phyloP scores from a whole-genome alignment of 208 protist genomes.

The Tetramitus jugosus region DNA sequence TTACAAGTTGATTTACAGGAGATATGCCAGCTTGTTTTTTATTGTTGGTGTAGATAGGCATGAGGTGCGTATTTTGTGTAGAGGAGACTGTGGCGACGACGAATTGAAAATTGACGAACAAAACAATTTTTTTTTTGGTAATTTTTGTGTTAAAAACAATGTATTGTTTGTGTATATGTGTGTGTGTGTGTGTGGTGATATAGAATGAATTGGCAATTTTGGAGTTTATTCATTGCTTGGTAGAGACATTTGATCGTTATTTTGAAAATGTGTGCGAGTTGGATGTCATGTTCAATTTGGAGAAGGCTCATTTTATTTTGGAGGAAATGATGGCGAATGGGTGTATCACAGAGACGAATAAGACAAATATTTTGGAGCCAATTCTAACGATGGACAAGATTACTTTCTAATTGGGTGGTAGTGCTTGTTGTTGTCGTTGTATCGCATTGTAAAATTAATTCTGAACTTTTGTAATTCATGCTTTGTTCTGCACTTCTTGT shows the following conservation, averaged over 20 bases:
- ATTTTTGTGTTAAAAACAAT: no score
- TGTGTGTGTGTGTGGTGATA: slow-evolving; percentile 20
- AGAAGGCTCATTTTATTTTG: slow-evolving; percentile 80
- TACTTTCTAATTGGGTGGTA: slow-evolving; percentile 30
- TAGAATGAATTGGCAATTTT: slow-evolving; percentile 77
- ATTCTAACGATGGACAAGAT: slow-evolving; percentile 52
- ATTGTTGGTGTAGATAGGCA: slow-evolving; percentile 75
- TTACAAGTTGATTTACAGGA: slow-evolving; percentile 80
- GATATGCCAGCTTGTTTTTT: slow-evolving; percentile 90
- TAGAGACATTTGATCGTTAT: slow-evolving; percentile 76
- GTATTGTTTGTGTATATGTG: slow-evolving; percentile 21
- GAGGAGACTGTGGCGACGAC: neutral
- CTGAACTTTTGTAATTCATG: no score
- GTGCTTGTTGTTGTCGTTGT: no score
- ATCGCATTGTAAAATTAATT: no score
- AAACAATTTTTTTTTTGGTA: neutral
- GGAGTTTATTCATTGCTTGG: slow-evolving; percentile 81
- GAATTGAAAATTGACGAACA: neutral
- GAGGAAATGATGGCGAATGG: slow-evolving; percentile 81
- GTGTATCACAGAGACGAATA: slow-evolving; percentile 72
- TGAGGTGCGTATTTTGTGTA: no score
- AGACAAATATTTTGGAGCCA: slow-evolving; percentile 54
- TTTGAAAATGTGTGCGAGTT: slow-evolving; percentile 67
- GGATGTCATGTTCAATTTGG: slow-evolving; percentile 84
- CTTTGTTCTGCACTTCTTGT: no score